These are phyloP conservation scores for Fusarium sp. DNA, from an alignment of 2,329 filamentous ascomycete species.

Conservation along the genomic window DNA sequence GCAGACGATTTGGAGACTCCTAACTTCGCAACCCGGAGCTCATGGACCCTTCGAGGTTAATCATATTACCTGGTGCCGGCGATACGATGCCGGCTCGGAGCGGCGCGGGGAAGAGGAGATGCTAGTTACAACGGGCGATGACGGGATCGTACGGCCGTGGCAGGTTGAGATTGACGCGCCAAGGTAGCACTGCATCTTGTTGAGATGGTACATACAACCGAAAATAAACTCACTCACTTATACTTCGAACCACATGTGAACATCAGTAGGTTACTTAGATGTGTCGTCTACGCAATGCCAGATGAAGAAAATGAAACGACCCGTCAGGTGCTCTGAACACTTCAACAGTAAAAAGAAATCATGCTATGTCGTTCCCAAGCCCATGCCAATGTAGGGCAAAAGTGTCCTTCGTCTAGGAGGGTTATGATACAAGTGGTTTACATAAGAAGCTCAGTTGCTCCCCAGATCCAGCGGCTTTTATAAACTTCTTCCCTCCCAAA, in stretches of 20 bases:
- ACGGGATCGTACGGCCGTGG: conserved; percentile 90
- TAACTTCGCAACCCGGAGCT: conserved; percentile 75
- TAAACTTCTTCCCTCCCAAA: conserved; percentile 37
- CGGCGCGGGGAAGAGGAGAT: conserved; percentile 76
- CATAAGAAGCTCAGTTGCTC: conserved; percentile 41
- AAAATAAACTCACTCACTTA: neutral
- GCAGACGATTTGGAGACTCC: conserved; percentile 71
- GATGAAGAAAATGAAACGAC: neutral
- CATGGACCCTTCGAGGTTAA: conserved; percentile 97
- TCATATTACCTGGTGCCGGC: conserved; percentile 85
- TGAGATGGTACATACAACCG: conserved; percentile 1
- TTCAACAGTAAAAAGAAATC: conserved; percentile 30
- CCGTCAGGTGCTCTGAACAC: conserved; percentile 6
- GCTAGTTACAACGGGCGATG: conserved; percentile 89
- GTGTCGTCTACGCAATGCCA: neutral
- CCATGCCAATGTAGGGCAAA: conserved; percentile 37
- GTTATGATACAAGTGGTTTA: conserved; percentile 49
- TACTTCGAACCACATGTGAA: neutral
- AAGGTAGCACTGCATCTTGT: conserved; percentile 15
- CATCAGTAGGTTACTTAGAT: neutral
- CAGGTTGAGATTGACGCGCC: conserved; percentile 53
- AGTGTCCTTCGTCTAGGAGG: conserved; percentile 43
- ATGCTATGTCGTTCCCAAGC: conserved; percentile 41
- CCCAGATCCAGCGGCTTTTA: conserved; percentile 36
- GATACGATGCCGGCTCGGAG: conserved; percentile 72